Conservation (phyloP, 257 asterid genomes). For the Jacaranda copaia region DNA sequence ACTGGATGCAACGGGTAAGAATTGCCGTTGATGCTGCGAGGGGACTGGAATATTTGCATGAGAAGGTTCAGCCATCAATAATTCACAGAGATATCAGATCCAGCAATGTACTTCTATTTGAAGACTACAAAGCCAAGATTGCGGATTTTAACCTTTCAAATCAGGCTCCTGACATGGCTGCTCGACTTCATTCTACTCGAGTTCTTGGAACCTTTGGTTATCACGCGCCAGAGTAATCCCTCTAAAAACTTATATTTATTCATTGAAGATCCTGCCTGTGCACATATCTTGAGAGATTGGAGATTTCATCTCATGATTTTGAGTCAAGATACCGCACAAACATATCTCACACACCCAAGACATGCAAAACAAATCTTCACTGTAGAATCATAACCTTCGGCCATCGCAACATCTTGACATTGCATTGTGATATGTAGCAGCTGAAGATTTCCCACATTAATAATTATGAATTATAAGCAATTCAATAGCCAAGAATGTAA, state of each 20-base stretch:
- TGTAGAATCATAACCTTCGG: background rate
- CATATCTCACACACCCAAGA: background rate
- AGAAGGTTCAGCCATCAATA: slow-evolving; percentile 80
- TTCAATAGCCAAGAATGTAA: background rate
- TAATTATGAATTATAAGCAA: background rate
- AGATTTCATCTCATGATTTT: slow-evolving; percentile 9
- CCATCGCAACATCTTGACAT: background rate
- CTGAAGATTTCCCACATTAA: background rate
- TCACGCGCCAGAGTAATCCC: slow-evolving; percentile 96
- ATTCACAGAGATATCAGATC: slow-evolving; percentile 98
- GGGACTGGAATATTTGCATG: slow-evolving; percentile 97
- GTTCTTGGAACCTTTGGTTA: slow-evolving; percentile 98
- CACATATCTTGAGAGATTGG: background rate
- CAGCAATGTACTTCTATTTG: slow-evolving; percentile 95
- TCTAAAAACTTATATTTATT: slow-evolving; percentile 31
- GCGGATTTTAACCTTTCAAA: slow-evolving; percentile 96
- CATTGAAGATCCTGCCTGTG: slow-evolving; percentile 5
- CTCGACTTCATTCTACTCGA: slow-evolving; percentile 98
- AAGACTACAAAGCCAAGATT: slow-evolving; percentile 89
- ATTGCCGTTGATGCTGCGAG: slow-evolving; percentile 98
- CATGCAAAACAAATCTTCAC: background rate
- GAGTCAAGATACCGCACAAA: slow-evolving; percentile 13
- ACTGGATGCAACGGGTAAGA: slow-evolving; percentile 94
- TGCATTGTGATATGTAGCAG: slow-evolving; percentile 6
- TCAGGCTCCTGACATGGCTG: slow-evolving; percentile 99